A percentile compares a stretch with the other conserved stretches of the same genome.
phyloP scores from a whole-genome alignment of 2,329 filamentous ascomycete species.

The Fusarium guadeloupense region DNA sequence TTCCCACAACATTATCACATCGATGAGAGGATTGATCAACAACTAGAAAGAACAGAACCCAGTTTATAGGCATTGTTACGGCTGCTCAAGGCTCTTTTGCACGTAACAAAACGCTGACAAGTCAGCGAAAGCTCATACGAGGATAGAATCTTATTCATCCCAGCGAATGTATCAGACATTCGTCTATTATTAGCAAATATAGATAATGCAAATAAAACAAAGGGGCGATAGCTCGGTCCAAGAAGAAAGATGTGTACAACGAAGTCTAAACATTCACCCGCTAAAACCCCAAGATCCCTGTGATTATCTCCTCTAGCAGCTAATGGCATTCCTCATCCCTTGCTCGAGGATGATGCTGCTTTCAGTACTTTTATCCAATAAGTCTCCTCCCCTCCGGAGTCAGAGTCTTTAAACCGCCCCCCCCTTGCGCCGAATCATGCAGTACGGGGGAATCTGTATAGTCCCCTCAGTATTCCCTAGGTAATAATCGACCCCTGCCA shows the following conservation, averaged over 20 bases:
- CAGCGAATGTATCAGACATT: constrained; percentile 37
- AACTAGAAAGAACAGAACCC: too few relatives aligned
- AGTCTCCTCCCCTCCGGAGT: constrained; percentile 37
- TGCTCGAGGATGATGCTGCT: constrained; percentile 13
- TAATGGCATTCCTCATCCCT: neutral
- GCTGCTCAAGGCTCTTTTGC: neutral
- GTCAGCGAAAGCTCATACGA: too few relatives aligned
- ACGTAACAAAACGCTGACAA: neutral
- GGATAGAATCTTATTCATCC: constrained; percentile 29
- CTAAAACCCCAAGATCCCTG: constrained; percentile 37
- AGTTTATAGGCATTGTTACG: too few relatives aligned
- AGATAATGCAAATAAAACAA: constrained; percentile 17
- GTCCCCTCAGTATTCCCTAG: constrained; percentile 34
- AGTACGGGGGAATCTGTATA: constrained; percentile 30
- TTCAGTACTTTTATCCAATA: constrained; percentile 31
- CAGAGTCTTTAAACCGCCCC: constrained; percentile 36
- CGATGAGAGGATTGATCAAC: too few relatives aligned
- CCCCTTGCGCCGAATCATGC: constrained; percentile 45
- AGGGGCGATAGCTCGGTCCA: neutral
- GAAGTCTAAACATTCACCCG: constrained; percentile 35
- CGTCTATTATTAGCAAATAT: constrained; percentile 43
- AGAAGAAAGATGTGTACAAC: constrained; percentile 27
- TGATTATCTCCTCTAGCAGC: constrained; percentile 29
- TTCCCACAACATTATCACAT: too few relatives aligned
- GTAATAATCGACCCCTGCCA: constrained; percentile 13